Percentiles rank a stretch among this genome's conserved stretches.
Evolutionary conservation across 352 stramenopile species (phyloP).

Genomic region (Thalassiosira exigua): DNA sequence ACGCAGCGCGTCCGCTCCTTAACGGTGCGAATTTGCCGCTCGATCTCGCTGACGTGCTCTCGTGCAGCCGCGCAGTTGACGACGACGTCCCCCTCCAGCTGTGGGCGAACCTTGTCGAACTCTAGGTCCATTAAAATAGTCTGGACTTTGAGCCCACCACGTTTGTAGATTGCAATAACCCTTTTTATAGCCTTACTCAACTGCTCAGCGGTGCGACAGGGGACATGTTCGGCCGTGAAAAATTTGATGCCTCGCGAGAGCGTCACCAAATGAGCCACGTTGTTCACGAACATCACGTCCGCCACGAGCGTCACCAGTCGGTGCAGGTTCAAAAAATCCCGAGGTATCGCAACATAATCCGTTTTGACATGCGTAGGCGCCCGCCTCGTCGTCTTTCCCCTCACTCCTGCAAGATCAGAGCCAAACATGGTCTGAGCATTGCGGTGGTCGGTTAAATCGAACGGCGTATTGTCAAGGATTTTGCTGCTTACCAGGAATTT

Average conservation of each 20-base stretch:
- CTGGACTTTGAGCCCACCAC: constrained; percentile 16
- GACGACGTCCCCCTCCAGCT: not conserved
- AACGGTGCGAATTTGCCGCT: constrained; percentile 10
- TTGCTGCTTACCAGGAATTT: constrained; percentile 32
- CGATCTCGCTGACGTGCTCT: constrained; percentile 32
- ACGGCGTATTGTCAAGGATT: constrained; percentile 40
- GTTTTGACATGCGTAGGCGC: constrained; percentile 5
- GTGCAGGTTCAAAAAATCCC: constrained; percentile 11
- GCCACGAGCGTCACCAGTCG: constrained; percentile 5
- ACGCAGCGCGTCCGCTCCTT: constrained; percentile 12
- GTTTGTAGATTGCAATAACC: constrained; percentile 19
- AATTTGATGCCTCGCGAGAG: constrained; percentile 19
- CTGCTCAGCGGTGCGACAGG: constrained; percentile 3
- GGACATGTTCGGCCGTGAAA: constrained; percentile 16
- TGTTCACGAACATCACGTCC: constrained; percentile 41
- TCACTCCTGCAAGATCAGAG: constrained; percentile 41
- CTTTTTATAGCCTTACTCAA: constrained; percentile 6
- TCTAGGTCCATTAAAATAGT: constrained; percentile 23
- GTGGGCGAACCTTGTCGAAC: constrained; percentile 36
- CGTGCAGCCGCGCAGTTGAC: constrained; percentile 25
- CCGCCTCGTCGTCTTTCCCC: constrained; percentile 48
- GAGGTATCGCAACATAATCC: constrained; percentile 18
- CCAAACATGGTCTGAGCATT: constrained; percentile 59
- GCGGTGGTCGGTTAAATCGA: constrained; percentile 29
- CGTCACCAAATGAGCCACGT: constrained; percentile 29